Conservation (phyloP, 2,329 filamentous ascomycete genomes). For the Claviceps humidiphila region DNA sequence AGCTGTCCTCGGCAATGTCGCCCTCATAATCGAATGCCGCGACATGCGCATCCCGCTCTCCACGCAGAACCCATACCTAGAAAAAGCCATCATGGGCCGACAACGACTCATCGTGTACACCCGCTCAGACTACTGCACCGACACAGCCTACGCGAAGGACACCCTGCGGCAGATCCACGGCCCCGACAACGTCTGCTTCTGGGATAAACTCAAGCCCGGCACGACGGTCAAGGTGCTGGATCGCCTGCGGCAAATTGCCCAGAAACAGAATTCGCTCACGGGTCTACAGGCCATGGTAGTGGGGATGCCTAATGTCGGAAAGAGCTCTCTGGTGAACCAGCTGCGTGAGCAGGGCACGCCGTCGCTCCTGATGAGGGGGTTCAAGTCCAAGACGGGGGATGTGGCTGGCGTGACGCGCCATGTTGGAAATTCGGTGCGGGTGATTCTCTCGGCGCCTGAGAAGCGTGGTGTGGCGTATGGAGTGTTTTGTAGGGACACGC, state of each 20-base stretch:
- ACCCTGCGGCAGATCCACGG: constrained; percentile 22
- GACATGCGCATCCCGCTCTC: constrained; percentile 85
- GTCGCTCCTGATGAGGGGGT: constrained; percentile 4
- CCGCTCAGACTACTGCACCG: constrained; percentile 60
- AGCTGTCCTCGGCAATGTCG: constrained; percentile 62
- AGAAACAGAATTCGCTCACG: constrained; percentile 44
- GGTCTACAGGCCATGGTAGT: constrained; percentile 80
- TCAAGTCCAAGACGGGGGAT: constrained; percentile 55
- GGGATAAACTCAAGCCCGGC: constrained; percentile 23
- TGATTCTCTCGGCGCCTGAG: constrained; percentile 37
- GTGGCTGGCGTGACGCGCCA: constrained; percentile 86
- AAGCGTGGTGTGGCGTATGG: constrained; percentile 37
- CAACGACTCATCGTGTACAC: constrained; percentile 81
- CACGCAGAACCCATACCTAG: constrained; percentile 81
- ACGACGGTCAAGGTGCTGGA: constrained; percentile 27
- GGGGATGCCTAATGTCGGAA: constrained; percentile 96
- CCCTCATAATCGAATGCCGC: constrained; percentile 85
- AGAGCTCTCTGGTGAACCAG: constrained; percentile 85
- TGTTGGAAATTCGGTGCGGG: constrained; percentile 69
- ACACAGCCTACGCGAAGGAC: constrained; percentile 16
- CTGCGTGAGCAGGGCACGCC: constrained; percentile 65
- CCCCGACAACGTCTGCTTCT: constrained; percentile 26
- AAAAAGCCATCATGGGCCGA: constrained; percentile 58
- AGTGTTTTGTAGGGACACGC: constrained; percentile 82
- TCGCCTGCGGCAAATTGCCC: constrained; percentile 20